Base-by-base conservation (phyloP, 768 basidiomycete genomes). In the Heimioporus sp. region DNA sequence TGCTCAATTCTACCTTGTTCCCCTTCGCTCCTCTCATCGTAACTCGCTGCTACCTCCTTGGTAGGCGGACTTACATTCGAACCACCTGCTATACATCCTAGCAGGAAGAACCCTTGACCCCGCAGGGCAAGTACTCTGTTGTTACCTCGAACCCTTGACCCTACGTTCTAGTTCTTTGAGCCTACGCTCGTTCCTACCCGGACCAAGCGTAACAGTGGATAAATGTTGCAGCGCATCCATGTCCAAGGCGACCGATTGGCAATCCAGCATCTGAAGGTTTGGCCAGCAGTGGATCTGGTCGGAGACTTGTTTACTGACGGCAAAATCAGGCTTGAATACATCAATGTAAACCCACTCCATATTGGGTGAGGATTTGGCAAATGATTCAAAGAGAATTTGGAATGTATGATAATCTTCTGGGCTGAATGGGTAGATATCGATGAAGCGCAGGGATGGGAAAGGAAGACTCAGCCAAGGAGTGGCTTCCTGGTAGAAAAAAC, bases 241-340 rank as follows among this genome's bases (percentile, higher is more conserved):
- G 11, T 40, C 3, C 13, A 24, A 2, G 51, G 7, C 24, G 24
- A 28, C 24, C 5, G 24, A 28, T 4, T 7, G 7, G 24, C 24
- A 28, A 28, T 28, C 8, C 6, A 55, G 36, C 0, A 2, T 20
- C n/a, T 43, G 45, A 19, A 55, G 45, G 17, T 49, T 37, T 6
- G 48, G 30, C 57, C 54, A 55, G n/a, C 45, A 38, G 30, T 46
- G 35, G 17, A 58, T 16, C 34, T 20, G 39, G 10, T 31, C 12
- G 2, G 48, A 55, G 48, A 44, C 3, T 5, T 15, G 28, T 17
- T 34, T 21, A 12, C n/a, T 19, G 3, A 7, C 13, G 3, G 10
- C 5, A 7, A 10, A 28, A 13, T 28, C 24, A n/a, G 8, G 12
- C 24, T 19, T 2, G 2, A 46, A 28, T 17, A 13, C 43, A 17